Conservation (phyloP, 306 rosid genomes). For the Medicago truncatula region DNA sequence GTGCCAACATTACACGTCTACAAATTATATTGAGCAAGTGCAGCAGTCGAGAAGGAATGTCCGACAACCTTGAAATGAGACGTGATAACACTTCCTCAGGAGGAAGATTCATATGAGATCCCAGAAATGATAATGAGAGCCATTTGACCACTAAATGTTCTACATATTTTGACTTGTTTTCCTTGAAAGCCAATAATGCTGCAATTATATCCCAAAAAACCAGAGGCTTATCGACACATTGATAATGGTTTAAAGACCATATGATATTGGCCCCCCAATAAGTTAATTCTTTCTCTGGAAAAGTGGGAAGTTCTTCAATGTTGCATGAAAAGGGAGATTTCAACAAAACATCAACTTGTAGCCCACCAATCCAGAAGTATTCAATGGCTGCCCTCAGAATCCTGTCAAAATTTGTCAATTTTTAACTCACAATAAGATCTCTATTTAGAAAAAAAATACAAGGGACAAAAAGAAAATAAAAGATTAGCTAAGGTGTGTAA, state of each 20-base stretch:
- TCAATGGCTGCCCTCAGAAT: slow-evolving; percentile 78
- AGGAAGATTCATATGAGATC: slow-evolving; percentile 52
- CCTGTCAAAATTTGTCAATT: slow-evolving; percentile 50
- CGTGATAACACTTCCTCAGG: slow-evolving; percentile 52
- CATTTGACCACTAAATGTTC: slow-evolving; percentile 70
- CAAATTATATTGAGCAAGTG: slow-evolving; percentile 81
- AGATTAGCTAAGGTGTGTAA: slow-evolving; percentile 8
- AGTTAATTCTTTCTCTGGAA: slow-evolving; percentile 63
- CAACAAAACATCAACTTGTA: slow-evolving; percentile 49
- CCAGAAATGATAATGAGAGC: slow-evolving; percentile 62
- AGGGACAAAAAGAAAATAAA: slow-evolving; percentile 11
- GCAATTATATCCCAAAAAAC: slow-evolving; percentile 82
- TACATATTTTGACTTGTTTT: slow-evolving; percentile 50
- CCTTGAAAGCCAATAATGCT: slow-evolving; percentile 74
- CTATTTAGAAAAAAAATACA: slow-evolving; percentile 25
- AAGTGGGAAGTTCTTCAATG: slow-evolving; percentile 48
- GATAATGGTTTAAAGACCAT: slow-evolving; percentile 78
- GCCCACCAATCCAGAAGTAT: slow-evolving; percentile 87
- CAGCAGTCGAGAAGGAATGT: slow-evolving; percentile 70
- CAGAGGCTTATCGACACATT: slow-evolving; percentile 61
- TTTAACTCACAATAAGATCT: slow-evolving; percentile 23
- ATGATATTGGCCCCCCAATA: slow-evolving; percentile 71
- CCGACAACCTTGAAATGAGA: slow-evolving; percentile 55
- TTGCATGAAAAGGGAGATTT: slow-evolving; percentile 46
- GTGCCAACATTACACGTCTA: slow-evolving; percentile 70